These are phyloP conservation scores for Monosporascus ibericus DNA, from an alignment of 2,329 filamentous ascomycete species.

Conservation along the genomic window DNA sequence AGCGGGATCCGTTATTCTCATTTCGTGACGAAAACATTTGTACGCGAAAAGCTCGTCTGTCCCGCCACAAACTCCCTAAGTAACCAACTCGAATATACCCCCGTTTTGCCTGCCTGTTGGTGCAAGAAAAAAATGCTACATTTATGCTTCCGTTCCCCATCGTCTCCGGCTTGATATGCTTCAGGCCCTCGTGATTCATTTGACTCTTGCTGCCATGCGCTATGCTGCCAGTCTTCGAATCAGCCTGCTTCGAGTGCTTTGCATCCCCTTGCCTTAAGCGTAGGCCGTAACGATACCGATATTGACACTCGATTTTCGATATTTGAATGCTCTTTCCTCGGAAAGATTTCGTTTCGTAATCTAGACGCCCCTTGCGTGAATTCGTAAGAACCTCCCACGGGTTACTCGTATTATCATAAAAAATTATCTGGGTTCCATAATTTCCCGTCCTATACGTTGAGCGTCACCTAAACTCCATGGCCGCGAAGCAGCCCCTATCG, in stretches of 20 bases:
- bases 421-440: neutral
- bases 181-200: too few species aligned
- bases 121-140: constrained; percentile 7
- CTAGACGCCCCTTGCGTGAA: too few species aligned
- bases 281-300: too few species aligned
- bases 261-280: too few species aligned
- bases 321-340: too few species aligned
- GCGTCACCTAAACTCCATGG: constrained; percentile 78
- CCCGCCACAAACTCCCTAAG: neutral
- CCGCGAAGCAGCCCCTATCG: constrained; percentile 74
- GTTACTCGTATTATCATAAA: neutral
- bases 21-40: constrained; percentile 7
- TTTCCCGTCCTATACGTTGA: neutral
- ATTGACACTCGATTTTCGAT: too few species aligned
- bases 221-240: too few species aligned
- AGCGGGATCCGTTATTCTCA: constrained; percentile 5
- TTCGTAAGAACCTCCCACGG: neutral
- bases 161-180: neutral
- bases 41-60: constrained; percentile 16
- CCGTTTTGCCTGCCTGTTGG: constrained; percentile 14
- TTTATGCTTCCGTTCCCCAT: constrained; percentile 1
- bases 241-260: too few species aligned
- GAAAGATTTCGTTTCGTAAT: too few species aligned
- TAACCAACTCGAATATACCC: constrained; percentile 19
- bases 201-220: too few species aligned